phyloP scores from a whole-genome alignment of 139 green algal genomes.

The Zygnema cylindricum region DNA sequence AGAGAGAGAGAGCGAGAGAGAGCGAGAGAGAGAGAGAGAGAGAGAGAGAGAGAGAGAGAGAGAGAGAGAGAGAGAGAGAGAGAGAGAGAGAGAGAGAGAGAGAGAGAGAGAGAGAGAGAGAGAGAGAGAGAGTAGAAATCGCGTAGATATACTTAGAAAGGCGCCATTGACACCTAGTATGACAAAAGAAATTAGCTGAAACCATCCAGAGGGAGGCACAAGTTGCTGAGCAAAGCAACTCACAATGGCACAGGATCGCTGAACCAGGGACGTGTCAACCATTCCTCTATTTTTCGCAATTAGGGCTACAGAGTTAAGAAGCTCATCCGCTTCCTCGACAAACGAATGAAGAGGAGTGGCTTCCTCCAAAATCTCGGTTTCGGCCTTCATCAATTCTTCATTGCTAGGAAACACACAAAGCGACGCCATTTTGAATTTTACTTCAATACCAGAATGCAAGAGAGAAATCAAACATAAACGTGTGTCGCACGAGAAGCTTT shows the following conservation, averaged over 20 bases:
- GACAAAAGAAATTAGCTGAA: not conserved
- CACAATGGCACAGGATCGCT: not conserved
- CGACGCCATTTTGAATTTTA: not conserved
- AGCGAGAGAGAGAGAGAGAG: too few species aligned
- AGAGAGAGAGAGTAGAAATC: not conserved
- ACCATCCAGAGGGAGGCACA: not conserved
- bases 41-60: too few species aligned
- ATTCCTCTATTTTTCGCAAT: not conserved
- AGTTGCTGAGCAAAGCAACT: not conserved
- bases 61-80: too few species aligned
- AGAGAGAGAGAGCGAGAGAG: too few species aligned
- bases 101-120: not conserved
- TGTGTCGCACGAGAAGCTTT: too few species aligned
- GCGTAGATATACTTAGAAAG: not conserved
- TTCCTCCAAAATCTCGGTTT: not conserved
- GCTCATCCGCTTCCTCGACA: constrained; percentile 13
- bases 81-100: not conserved
- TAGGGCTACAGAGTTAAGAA: not conserved
- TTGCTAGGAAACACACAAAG: not conserved
- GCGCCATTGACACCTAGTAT: not conserved
- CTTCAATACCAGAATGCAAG: too few species aligned
- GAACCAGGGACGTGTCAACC: not conserved
- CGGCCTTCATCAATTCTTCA: not conserved
- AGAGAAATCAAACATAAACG: too few species aligned
- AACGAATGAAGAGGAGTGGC: not conserved